Evolutionary conservation across 1,284 basidiomycete genomes (phyloP), one percentile per base, ranked within the genome.

Genomic region (Tilletia setariae): DNA sequence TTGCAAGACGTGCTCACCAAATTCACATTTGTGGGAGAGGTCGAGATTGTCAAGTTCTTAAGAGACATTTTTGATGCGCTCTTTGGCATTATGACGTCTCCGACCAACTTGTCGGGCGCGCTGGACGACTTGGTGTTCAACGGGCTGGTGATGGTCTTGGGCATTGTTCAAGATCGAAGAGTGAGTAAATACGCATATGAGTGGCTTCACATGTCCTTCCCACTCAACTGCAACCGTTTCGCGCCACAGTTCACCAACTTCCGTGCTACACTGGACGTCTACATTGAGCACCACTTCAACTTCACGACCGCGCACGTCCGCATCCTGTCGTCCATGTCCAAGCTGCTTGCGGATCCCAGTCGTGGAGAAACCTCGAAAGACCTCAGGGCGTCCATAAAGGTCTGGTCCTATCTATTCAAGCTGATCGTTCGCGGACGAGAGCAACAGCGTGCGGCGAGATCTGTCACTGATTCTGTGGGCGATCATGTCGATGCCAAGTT

Each of bases 401-500:
- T 98, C 23, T 96, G 94, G 92, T 91, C 94, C 76, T 93, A 95
- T 79, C 88, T 98, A 74, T 93, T 97, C 88, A 91, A 92, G 80
- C 93, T 98, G 83, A 91, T 97, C 75, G 89, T 92, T 8, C 88
- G 91, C 25, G 90, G 93, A 4, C 86, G 94, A 47, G 92, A 95
- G 79, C 83, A 97, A 44, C 93, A 96, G 83, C 72, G 73, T 25
- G 90, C 90, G 73, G 91, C 93, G 67, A 47, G 25, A 2, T 67
- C 75, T 3, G 74, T 75, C 15, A 49, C 70, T 8, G 90, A 90
- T 6, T 88, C 90, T 0, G 92, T 92, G 0, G 89, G 90, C 13
- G 91, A 93, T 70, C 91, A 94, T 82, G 85, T 95, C 32, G 94
- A 96, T 78, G 83, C 87, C 6, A 88, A 88, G 1, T 98, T 97